Evolutionary conservation across 1,284 basidiomycete species (phyloP), one percentile per base, ranked within the genome.

Genomic region (Melanopsichium pennsylvanicum): DNA sequence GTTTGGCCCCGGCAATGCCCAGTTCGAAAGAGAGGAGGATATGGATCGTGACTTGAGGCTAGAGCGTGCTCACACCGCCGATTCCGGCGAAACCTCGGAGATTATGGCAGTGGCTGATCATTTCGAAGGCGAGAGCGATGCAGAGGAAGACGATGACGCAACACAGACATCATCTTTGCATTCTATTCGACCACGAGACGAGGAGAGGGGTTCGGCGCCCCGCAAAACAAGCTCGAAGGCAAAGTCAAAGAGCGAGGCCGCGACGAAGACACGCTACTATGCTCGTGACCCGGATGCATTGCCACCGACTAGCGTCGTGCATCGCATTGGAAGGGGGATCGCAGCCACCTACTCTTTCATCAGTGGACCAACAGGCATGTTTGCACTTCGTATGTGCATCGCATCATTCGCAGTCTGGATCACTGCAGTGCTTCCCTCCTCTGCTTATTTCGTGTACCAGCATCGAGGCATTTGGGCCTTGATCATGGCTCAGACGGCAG

Each of bases 211-310:
- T 2, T 16, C 38, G 15, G 9, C 12, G 19, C n/a, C 13, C 16
- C 39, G 34, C 5, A 59, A 29, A 16, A 12, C 11, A 21, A 18
- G 37, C 13, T 11, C 18, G 0, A 42, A 38, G 31, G 31, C 44
- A 12, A 22, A 8, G 1, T 29, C 34, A 2, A 54, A 47, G 34
- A 52, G 22, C 19, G 11, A 46, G 43, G 49, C 29, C 29, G 1
- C 23, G 27, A 19, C 35, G 18, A 13, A 62, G 59, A 27, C 23
- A 38, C 38, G 22, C 33, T 49, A 50, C 32, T 62, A 67, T 16
- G 82, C 85, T 2, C 84, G 90, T 32, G 88, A 91, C 79, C 90
- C 90, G 0, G 90, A 91, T 74, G 89, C 88, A 0, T 77, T 91
- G 0, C 88, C 89, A 3, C 89, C 89, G 0, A 78, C 52, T 3